A percentile compares a stretch with the other conserved stretches of the same genome.
Evolutionary conservation across 371 early-diverging fungal species (phyloP).

Genomic region (Paraphysoderma sedebokerense): DNA sequence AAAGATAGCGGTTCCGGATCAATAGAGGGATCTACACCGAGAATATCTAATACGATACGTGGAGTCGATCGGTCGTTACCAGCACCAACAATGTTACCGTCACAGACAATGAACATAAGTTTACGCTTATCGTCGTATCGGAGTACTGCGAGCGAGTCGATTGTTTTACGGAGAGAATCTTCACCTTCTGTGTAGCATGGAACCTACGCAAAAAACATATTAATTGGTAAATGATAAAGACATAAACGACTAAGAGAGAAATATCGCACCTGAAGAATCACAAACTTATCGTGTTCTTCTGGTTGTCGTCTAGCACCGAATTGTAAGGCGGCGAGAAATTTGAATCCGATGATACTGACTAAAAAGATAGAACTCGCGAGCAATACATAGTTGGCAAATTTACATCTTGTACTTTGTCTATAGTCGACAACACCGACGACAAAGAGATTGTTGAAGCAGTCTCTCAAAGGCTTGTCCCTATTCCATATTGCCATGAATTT

Average conservation of each 20-base stretch:
- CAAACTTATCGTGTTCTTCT: slow-evolving; percentile 78
- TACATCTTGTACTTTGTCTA: slow-evolving; percentile 60
- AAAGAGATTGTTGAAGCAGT: slow-evolving; percentile 69
- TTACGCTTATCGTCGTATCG: slow-evolving; percentile 91
- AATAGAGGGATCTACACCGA: slow-evolving; percentile 51
- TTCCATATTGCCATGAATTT: slow-evolving; percentile 1
- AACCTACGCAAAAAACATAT: slow-evolving; percentile 16
- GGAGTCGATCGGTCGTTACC: slow-evolving; percentile 85
- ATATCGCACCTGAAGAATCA: slow-evolving; percentile 59
- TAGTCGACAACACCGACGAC: slow-evolving; percentile 78
- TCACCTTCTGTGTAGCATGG: slow-evolving; percentile 97
- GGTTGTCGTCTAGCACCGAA: slow-evolving; percentile 55
- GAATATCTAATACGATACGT: slow-evolving; percentile 61
- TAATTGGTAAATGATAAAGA: slow-evolving; percentile 21
- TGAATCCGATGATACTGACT: slow-evolving; percentile 69
- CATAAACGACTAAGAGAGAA: slow-evolving; percentile 27
- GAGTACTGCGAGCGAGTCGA: slow-evolving; percentile 85
- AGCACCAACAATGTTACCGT: slow-evolving; percentile 79
- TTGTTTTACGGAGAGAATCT: slow-evolving; percentile 78
- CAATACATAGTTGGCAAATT: slow-evolving; percentile 75
- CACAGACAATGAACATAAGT: slow-evolving; percentile 78
- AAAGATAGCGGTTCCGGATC: slow-evolving; percentile 34
- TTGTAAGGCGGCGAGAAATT: slow-evolving; percentile 81
- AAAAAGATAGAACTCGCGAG: slow-evolving; percentile 59
- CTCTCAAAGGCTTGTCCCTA: not conserved